Percentiles rank a stretch among this genome's conserved stretches.
These are phyloP conservation scores for Xerophyta viscosa DNA, from an alignment of 106 monocot genomes.

Conservation along the genomic window DNA sequence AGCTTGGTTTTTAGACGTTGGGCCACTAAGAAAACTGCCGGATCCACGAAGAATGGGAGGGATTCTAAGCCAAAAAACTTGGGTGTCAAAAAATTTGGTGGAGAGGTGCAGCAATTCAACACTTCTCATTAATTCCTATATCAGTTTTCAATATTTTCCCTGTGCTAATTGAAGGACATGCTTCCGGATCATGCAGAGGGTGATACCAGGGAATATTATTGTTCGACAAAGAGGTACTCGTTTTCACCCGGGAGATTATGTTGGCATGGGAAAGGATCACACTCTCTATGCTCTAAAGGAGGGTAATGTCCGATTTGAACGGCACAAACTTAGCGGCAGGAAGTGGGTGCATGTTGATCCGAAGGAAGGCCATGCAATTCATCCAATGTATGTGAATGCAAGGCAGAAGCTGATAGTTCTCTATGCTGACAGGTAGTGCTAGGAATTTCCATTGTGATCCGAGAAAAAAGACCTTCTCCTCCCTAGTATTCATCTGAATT, in stretches of 20 bases:
- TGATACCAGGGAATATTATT: conserved; percentile 93
- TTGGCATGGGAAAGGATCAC: conserved; percentile 94
- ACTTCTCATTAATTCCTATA: too few species aligned
- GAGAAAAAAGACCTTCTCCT: too few species aligned
- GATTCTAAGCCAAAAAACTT: conserved; percentile 81
- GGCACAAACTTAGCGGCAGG: conserved; percentile 70
- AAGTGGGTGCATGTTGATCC: conserved; percentile 96
- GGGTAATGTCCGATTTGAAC: conserved; percentile 84
- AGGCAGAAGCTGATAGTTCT: conserved; percentile 4
- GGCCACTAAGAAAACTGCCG: conserved; percentile 93
- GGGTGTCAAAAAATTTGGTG: conserved; percentile 97
- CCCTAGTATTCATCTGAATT: too few species aligned
- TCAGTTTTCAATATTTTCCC: too few species aligned
- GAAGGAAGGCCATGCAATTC: conserved; percentile 63
- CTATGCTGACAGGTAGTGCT: too few species aligned
- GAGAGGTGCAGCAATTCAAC: conserved; percentile 66
- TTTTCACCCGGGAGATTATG: conserved; percentile 90
- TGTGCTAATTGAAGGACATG: too few species aligned
- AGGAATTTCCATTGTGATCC: too few species aligned
- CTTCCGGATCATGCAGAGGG: conserved; percentile 70
- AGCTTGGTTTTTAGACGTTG: conserved; percentile 75
- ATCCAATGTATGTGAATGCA: conserved; percentile 61
- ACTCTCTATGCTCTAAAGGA: conserved; percentile 87
- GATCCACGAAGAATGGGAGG: conserved; percentile 88
- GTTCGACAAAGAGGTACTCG: conserved; percentile 83